Evolutionary conservation across 1,284 basidiomycete species (phyloP), one percentile per base, ranked within the genome.

Genomic region (Malassezia restricta): DNA sequence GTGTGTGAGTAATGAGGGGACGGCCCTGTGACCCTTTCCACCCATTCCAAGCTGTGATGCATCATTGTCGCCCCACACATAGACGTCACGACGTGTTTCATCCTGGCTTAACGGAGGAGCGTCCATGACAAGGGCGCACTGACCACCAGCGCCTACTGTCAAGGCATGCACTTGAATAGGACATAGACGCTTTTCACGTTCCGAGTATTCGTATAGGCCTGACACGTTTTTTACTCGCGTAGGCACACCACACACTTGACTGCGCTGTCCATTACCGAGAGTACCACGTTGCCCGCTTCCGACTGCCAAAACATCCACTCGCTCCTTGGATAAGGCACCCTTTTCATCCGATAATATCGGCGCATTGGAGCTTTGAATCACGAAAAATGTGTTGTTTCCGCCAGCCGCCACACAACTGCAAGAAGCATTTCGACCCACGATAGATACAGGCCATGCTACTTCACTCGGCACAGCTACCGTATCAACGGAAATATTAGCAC

Each of bases 271-370:
- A 53, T 86, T 89, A 0, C 90, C 91, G 3, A 95, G 78, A 3
- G 85, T 84, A 9, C 91, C 90, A 74, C 80, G 87, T 71, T 85
- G 82, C 57, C 91, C 77, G 82, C 87, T 76, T 0, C 91, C 91
- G 59, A 83, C 84, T 44, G 86, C 81, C 31, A 90, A 78, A 4
- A 92, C 69, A 63, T 94, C 88, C 31, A 70, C 59, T 6, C 61
- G 62, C 45, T 6, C 40, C 47, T 11, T 49, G 51, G 1, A 40
- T 6, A 11, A 27, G 56, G 54, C 17, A 50, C 44, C 7, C 48
- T 56, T 8, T 46, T 61, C 59, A 53, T 62, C 49, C 14, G 12
- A 27, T 27, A 9, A 28, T 20, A 17, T 27, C 7, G 40, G 41
- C 6, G 38, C 48, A 14, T 43, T 53, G 11, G 40, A 20, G 41